Conservation (phyloP, 2,329 filamentous ascomycete genomes). For the Colletotrichum caudatum region DNA sequence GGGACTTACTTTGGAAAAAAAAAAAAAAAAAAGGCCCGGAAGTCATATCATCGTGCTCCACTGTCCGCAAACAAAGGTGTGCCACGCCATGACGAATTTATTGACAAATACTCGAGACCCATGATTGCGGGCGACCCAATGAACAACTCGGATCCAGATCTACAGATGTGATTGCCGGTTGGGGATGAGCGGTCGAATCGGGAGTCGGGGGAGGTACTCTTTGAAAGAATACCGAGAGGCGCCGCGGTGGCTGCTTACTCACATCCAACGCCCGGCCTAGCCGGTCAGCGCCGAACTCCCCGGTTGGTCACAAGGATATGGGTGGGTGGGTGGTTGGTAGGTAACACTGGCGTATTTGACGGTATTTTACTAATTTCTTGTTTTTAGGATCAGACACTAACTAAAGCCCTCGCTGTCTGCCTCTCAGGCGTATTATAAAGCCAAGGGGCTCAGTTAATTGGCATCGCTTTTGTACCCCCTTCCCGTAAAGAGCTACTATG, state of each 20-base stretch:
- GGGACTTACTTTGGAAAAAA: background rate
- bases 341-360: conserved; percentile 17
- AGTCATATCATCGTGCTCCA: background rate
- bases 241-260: conserved; percentile 3
- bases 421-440: conserved; percentile 20
- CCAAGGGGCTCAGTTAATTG: background rate
- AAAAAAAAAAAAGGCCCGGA: no score
- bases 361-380: conserved; percentile 9
- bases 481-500: conserved; percentile 11
- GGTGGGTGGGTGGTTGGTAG: background rate
- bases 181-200: background rate
- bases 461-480: background rate
- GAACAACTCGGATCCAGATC: background rate
- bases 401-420: background rate
- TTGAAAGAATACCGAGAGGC: background rate
- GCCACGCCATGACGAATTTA: background rate
- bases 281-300: background rate
- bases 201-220: background rate
- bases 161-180: background rate
- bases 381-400: conserved; percentile 5
- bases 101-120: background rate
- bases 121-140: background rate
- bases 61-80: background rate
- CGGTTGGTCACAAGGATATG: background rate
- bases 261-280: background rate